These are phyloP conservation scores for barrel medic (Medicago truncatula) DNA, from an alignment of 306 rosid species.

Conservation along the genomic window MtrunA17r5.0-ANR NC_053043.1:16037001-16037500, in stretches of 20 bases:
- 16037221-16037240: background rate
- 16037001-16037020: too few relatives aligned
- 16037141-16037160: background rate
- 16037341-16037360: too few relatives aligned
- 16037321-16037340: too few relatives aligned
- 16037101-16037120: too few relatives aligned
- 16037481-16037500: background rate
- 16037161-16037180: background rate
- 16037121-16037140: too few relatives aligned
- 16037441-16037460: background rate
- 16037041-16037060: background rate
- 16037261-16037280: too few relatives aligned
- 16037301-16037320: background rate
- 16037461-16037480: background rate
- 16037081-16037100: too few relatives aligned
- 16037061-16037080: too few relatives aligned
- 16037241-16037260: too few relatives aligned
- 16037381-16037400: too few relatives aligned
- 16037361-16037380: too few relatives aligned
- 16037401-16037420: background rate
- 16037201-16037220: background rate
- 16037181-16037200: background rate
- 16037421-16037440: background rate
- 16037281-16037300: background rate
- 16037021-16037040: background rate